Base-by-base conservation (phyloP, 176 grass and related monocot genomes). In the Zizania latifolia region DNA sequence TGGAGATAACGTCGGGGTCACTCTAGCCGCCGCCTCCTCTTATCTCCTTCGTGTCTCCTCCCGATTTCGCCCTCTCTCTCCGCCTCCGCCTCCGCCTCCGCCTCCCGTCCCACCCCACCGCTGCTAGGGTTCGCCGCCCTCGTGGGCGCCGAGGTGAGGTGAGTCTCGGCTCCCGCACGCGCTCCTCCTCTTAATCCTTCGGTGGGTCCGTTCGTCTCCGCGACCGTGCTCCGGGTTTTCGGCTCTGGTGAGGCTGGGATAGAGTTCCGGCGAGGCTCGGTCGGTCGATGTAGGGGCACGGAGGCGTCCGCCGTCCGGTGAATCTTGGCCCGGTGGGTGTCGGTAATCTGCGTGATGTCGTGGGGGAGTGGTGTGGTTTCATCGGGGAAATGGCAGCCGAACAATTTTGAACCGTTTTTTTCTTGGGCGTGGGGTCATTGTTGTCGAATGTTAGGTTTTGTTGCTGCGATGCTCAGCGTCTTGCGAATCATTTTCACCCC, bases 21-120 rank as follows among this genome's bases (percentile, higher is more conserved):
- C 8, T 71, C 51, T 72, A 26, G n/a, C n/a, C n/a, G n/a, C n/a
- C n/a, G n/a, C n/a, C 68, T 68, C 77, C 71, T 77, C 81, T 85
- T 65, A 71, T 81, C 69, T 67, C 31, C 65, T 58, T 37, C 44
- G 28, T 59, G 51, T 40, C 55, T 57, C 46, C 37, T 29, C 36
- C 30, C 45, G 17, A 9, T n/a, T 19, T 51, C 46, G 16, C 17
- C 43, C 15, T 45, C 41, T 44, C 15, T 45, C 41, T 44, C 45
- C 45, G 0, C 45, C 45, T 2, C 45, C 45, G 17, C 45, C 45
- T n/a, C 45, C 45, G 16, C 45, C 5, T 50, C 46, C n/a, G n/a
- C n/a, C n/a, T n/a, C 19, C 19, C 46, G 46, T 46, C 43, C 43
- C 15, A n/a, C n/a, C n/a, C n/a, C n/a, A n/a, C n/a, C 0, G 46